Evolutionary conservation across 768 basidiomycete species (phyloP), one percentile per base, ranked within the genome.

Genomic region (Lentinus tigrinus): DNA sequence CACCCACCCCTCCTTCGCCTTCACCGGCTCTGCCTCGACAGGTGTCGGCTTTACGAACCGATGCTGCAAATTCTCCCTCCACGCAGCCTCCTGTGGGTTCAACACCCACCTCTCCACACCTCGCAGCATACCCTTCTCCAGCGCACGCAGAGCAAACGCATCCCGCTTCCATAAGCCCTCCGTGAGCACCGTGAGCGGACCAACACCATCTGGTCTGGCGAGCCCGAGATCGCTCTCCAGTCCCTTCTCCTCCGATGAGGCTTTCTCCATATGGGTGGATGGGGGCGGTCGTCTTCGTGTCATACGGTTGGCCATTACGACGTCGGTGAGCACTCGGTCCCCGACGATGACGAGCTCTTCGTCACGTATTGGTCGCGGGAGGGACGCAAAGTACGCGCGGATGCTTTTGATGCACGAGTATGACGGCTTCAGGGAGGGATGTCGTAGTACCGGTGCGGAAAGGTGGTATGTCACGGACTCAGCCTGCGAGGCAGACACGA

Each of bases 321-420:
- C 74, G 69, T 99, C 96, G 0, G 96, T 99, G 66, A 97, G 89
- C 51, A 98, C 74, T 11, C 96, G 83, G 75, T 99, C 96, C 0
- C 96, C 96, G 13, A 99, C 87, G 38, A 98, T 73, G 55, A 98
- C 74, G 42, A 97, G 75, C 57, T 88, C 82, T 24, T 85, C 75
- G 61, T 85, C 81, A 27, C 75, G 71, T 42, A 92, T 67, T 19
- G 87, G 85, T n/a, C 68, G 65, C 8, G 67, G 72, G 27, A 85
- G 78, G 28, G 85, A 81, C 26, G 78, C 74, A 68, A 98, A 97
- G 76, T 97, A 95, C 42, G 72, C 68, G 9, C 83, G 81, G 52
- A 96, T 85, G n/a, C 81, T 76, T 10, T 73, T 61, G 24, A 91
- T 87, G 73, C 94, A 96, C 2, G 84, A 77, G 65, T 86, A 87